A percentile compares a stretch with the other conserved stretches of the same genome.
These are phyloP conservation scores for Ophiostoma tasmaniense DNA, from an alignment of 2,329 filamentous ascomycete species.

Conservation along the genomic window DNA sequence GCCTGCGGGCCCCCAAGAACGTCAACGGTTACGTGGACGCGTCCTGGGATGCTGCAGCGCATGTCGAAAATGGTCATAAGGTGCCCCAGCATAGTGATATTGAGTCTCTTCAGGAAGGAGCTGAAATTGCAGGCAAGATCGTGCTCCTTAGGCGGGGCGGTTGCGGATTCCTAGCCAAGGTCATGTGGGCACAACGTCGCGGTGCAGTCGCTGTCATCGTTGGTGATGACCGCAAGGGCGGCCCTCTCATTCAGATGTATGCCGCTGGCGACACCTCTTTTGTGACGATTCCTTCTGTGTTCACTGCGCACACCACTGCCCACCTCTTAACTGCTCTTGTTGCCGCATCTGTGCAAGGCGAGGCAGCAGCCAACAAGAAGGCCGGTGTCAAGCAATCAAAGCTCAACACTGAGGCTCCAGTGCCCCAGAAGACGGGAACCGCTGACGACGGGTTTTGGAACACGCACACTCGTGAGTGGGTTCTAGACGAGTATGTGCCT, in stretches of 20 bases:
- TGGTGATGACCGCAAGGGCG: slow-evolving; percentile 83
- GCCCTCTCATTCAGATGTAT: slow-evolving; percentile 92
- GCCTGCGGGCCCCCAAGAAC: not conserved
- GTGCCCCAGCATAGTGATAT: slow-evolving; percentile 66
- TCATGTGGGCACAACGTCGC: slow-evolving; percentile 89
- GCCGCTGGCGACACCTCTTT: slow-evolving; percentile 95
- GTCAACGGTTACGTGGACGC: not conserved
- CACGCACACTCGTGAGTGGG: slow-evolving; percentile 17
- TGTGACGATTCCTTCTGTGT: slow-evolving; percentile 85
- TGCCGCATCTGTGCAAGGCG: slow-evolving; percentile 9
- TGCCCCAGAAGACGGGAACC: slow-evolving; percentile 6
- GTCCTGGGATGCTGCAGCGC: not conserved
- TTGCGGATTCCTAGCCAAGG: slow-evolving; percentile 93
- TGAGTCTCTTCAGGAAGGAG: slow-evolving; percentile 80
- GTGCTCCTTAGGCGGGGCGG: slow-evolving; percentile 86
- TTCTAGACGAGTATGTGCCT: slow-evolving; percentile 19
- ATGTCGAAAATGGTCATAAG: not conserved
- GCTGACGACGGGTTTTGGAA: slow-evolving; percentile 16
- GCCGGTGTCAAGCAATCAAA: slow-evolving; percentile 2
- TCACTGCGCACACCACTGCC: slow-evolving; percentile 90
- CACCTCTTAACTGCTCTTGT: slow-evolving; percentile 54
- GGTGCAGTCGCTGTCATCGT: slow-evolving; percentile 87
- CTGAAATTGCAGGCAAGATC: slow-evolving; percentile 88
- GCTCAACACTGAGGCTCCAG: slow-evolving; percentile 2
- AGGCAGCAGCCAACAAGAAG: slow-evolving; percentile 1